A percentile compares a stretch with the other conserved stretches of the same genome.
These are phyloP conservation scores for Penicillium antarcticum DNA, from an alignment of 495 filamentous ascomycete species.

Conservation along the genomic window DNA sequence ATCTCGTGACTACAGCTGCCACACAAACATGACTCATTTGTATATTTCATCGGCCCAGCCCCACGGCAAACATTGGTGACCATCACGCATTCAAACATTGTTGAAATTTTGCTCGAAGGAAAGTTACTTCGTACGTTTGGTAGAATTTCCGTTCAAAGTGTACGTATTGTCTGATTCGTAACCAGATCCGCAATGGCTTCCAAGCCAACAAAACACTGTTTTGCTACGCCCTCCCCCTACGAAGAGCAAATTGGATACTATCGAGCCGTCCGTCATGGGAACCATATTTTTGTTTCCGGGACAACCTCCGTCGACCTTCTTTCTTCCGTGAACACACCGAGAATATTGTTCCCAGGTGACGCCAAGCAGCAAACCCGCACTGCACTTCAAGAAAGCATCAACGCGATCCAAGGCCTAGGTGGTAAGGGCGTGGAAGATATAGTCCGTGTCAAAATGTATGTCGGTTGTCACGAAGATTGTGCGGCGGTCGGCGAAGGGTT, in stretches of 20 bases:
- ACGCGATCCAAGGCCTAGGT: constrained; percentile 39
- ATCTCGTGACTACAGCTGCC: no score
- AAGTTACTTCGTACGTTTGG: no score
- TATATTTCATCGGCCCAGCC: no score
- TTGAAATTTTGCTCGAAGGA: no score
- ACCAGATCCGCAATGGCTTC: background rate
- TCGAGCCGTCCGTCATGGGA: constrained; percentile 40
- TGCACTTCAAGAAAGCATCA: constrained; percentile 38
- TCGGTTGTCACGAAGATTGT: constrained; percentile 34
- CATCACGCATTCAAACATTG: no score
- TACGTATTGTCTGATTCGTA: no score
- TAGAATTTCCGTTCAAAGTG: no score
- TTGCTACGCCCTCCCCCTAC: constrained; percentile 39
- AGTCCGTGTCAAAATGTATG: constrained; percentile 41
- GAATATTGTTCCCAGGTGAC: constrained; percentile 36
- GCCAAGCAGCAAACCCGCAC: constrained; percentile 37
- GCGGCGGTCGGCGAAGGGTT: constrained; percentile 32
- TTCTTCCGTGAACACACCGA: constrained; percentile 29
- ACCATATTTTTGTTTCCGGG: constrained; percentile 46
- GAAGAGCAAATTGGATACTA: constrained; percentile 45
- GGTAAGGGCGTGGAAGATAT: constrained; percentile 35
- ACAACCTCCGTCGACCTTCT: constrained; percentile 40
- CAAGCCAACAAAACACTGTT: constrained; percentile 13
- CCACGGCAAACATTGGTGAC: no score
- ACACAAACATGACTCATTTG: no score